These are phyloP conservation scores for Priceomyces medius DNA, from an alignment of 805 yeast species.

Conservation along the genomic window DNA sequence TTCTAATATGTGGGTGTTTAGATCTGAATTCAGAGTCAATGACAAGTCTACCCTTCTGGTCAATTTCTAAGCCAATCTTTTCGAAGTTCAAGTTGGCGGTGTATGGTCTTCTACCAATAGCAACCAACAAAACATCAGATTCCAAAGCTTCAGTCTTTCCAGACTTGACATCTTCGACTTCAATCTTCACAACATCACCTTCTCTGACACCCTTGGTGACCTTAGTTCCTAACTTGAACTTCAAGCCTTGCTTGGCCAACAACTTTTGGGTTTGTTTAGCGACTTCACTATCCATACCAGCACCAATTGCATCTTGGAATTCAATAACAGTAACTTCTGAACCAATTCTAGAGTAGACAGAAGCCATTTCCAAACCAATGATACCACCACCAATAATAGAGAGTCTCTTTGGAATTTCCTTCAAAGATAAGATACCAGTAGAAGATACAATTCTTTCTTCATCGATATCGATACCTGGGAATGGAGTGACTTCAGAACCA, in stretches of 20 bases:
- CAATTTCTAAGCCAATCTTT: slow-evolving; percentile 83
- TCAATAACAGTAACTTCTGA: slow-evolving; percentile 93
- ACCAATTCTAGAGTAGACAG: slow-evolving; percentile 94
- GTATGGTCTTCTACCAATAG: slow-evolving; percentile 98
- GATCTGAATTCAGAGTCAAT: slow-evolving; percentile 93
- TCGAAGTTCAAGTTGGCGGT: slow-evolving; percentile 87
- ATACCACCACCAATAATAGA: slow-evolving; percentile 99
- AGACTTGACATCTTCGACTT: slow-evolving; percentile 83
- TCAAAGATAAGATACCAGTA: slow-evolving; percentile 83
- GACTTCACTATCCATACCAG: slow-evolving; percentile 97
- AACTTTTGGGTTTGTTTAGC: slow-evolving; percentile 87
- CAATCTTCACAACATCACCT: slow-evolving; percentile 84
- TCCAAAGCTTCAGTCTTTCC: slow-evolving; percentile 79
- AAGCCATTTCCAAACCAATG: slow-evolving; percentile 99
- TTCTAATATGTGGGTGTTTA: slow-evolving; percentile 89
- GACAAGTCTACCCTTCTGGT: slow-evolving; percentile 88
- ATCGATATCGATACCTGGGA: slow-evolving; percentile 96
- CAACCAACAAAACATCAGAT: slow-evolving; percentile 92
- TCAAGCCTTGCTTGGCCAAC: slow-evolving; percentile 90
- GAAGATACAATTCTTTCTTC: slow-evolving; percentile 96
- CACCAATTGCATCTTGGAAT: slow-evolving; percentile 89
- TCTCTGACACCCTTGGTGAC: slow-evolving; percentile 83
- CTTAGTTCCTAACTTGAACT: slow-evolving; percentile 89
- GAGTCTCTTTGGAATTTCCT: slow-evolving; percentile 88
- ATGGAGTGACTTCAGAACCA: slow-evolving; percentile 97